A percentile compares a stretch with the other conserved stretches of the same genome.
These are phyloP conservation scores for Crucibulum laeve DNA, from an alignment of 768 basidiomycete species.

Conservation along the genomic window DNA sequence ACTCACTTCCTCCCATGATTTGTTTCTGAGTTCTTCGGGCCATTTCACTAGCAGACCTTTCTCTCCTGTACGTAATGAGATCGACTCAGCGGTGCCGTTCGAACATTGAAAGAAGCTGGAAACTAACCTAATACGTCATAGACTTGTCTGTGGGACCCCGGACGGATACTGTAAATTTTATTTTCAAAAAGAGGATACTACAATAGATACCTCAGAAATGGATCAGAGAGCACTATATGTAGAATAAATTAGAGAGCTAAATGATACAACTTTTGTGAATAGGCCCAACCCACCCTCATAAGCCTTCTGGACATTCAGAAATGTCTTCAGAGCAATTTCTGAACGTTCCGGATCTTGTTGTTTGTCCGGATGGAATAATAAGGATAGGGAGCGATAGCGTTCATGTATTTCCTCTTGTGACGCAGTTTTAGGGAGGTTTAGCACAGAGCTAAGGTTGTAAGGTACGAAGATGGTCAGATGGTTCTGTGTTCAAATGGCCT, in stretches of 20 bases:
- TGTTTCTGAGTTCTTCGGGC: conserved; percentile 38
- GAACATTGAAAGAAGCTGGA: background rate
- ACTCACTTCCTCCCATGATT: conserved; percentile 44
- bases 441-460: conserved; percentile 46
- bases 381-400: conserved; percentile 64
- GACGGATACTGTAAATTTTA: background rate
- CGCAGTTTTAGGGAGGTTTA: conserved; percentile 66
- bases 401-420: conserved; percentile 70
- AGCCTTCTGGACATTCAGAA: conserved; percentile 76
- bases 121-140: conserved; percentile 71
- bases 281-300: conserved; percentile 57
- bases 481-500: background rate
- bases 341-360: conserved; percentile 56
- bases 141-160: conserved; percentile 48
- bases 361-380: conserved; percentile 84
- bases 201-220: conserved; percentile 51
- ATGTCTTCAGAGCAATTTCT: conserved; percentile 58
- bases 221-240: conserved; percentile 64
- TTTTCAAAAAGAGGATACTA: background rate
- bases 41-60: conserved; percentile 30
- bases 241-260: conserved; percentile 1
- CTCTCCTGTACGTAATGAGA: conserved; percentile 14
- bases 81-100: background rate
- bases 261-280: background rate
- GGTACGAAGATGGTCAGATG: conserved; percentile 1